Evolutionary conservation across 1,139 yeast genomes (phyloP).

Genomic region (Geotrichum carabidarum): DNA sequence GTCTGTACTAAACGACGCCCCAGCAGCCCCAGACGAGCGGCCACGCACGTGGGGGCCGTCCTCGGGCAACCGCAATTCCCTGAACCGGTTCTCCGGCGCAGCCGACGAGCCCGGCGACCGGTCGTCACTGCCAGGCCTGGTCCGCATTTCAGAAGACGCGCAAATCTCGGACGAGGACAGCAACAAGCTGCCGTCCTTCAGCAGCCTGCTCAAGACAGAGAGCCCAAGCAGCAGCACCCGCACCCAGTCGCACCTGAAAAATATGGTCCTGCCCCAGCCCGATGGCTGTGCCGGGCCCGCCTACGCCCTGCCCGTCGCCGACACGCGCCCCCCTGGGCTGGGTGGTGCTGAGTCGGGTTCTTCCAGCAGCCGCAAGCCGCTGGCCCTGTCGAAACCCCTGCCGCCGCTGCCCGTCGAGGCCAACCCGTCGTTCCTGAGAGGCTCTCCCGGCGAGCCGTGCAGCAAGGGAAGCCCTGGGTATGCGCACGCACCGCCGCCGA

Average conservation of each 20-base stretch:
- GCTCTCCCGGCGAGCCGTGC: too few species aligned
- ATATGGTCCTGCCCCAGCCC: slow-evolving; percentile 26
- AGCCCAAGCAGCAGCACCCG: background rate
- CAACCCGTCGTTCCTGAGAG: background rate
- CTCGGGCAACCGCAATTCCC: slow-evolving; percentile 19
- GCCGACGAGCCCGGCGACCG: slow-evolving; percentile 25
- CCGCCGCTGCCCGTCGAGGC: slow-evolving; percentile 34
- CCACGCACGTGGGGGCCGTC: slow-evolving; percentile 36
- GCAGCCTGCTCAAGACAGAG: background rate
- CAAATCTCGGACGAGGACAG: slow-evolving; percentile 23
- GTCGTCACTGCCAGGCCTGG: slow-evolving; percentile 29
- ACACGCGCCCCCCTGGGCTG: slow-evolving; percentile 28
- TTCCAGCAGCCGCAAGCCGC: slow-evolving; percentile 14
- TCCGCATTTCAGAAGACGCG: slow-evolving; percentile 31
- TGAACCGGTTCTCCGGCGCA: slow-evolving; percentile 26
- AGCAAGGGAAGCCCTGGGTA: too few species aligned
- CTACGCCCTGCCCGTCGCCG: slow-evolving; percentile 28
- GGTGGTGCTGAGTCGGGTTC: background rate
- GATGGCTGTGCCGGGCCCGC: slow-evolving; percentile 7
- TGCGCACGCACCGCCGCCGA: too few species aligned
- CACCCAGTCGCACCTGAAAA: background rate
- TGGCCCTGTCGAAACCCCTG: slow-evolving; percentile 29
- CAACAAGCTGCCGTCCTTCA: slow-evolving; percentile 9
- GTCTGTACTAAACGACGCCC: slow-evolving; percentile 26
- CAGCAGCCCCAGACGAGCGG: slow-evolving; percentile 25